Percentiles rank a stretch among this genome's conserved stretches.
Conservation (phyloP, 106 monocot species). For the Platanthera guangdongensis region DNA sequence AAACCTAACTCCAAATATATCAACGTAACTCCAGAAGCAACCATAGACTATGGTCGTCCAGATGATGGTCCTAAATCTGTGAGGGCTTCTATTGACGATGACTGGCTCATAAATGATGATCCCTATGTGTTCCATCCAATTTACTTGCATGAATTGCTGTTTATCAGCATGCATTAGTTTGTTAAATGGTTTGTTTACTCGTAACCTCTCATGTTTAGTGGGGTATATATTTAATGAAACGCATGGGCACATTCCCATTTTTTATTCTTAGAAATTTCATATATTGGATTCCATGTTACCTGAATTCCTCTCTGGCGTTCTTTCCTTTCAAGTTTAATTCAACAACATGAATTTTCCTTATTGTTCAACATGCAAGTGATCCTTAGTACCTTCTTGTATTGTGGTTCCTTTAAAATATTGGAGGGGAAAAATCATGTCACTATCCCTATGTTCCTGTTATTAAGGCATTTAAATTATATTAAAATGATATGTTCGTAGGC, state of each 20-base stretch:
- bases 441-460: too few species aligned
- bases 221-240: neutral
- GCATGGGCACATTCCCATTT: neutral
- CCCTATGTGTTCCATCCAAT: neutral
- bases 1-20: too few species aligned
- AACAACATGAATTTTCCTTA: neutral
- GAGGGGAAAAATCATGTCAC: neutral
- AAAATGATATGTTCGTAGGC: too few species aligned
- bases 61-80: too few species aligned
- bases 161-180: neutral
- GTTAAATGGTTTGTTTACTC: neutral
- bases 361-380: neutral
- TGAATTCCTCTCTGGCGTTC: too few species aligned
- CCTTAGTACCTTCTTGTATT: neutral
- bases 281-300: too few species aligned
- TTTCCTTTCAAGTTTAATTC: neutral
- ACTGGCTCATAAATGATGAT: too few species aligned
- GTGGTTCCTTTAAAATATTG: neutral
- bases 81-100: too few species aligned
- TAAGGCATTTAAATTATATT: too few species aligned
- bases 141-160: neutral
- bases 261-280: neutral
- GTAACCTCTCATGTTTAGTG: neutral
- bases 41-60: too few species aligned
- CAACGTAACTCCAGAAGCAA: too few species aligned